These are phyloP conservation scores for Cafeteria roenbergensis DNA, from an alignment of 108 stramenopile species.

Conservation along the genomic window DNA sequence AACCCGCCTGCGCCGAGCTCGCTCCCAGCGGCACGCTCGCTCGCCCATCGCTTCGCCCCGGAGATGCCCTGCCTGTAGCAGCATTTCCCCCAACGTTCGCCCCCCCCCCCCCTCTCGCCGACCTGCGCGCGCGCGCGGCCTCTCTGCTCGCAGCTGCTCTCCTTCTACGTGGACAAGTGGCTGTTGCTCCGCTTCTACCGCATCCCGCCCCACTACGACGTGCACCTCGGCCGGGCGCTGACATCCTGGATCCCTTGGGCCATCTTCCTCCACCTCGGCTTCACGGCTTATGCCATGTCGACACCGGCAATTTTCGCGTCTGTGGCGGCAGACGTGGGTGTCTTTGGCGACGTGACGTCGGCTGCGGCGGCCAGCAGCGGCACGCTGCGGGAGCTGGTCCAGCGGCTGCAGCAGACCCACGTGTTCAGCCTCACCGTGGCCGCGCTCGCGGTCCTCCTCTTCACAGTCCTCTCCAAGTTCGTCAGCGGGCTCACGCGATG, in stretches of 20 bases:
- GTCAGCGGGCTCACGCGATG: background rate
- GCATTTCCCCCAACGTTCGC: too few relatives aligned
- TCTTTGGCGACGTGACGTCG: conserved; percentile 8
- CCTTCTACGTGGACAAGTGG: conserved; percentile 45
- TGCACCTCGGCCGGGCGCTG: conserved; percentile 18
- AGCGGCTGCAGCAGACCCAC: conserved; percentile 1
- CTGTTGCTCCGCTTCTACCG: conserved; percentile 35
- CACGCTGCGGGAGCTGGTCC: background rate
- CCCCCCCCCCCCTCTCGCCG: too few relatives aligned
- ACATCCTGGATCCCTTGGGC: conserved; percentile 25
- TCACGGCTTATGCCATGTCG: conserved; percentile 31
- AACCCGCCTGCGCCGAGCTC: too few relatives aligned
- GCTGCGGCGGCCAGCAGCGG: background rate
- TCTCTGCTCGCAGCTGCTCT: too few relatives aligned
- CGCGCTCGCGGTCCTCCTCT: conserved; percentile 9
- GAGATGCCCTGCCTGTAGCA: too few relatives aligned
- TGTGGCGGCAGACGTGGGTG: background rate
- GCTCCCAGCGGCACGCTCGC: too few relatives aligned
- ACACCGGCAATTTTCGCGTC: conserved; percentile 24
- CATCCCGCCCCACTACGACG: conserved; percentile 35
- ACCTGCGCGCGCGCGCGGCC: too few relatives aligned
- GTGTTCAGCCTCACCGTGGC: background rate
- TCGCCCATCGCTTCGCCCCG: too few relatives aligned
- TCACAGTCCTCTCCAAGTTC: background rate
- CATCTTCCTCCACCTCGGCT: conserved; percentile 24